Conservation (phyloP, 495 filamentous ascomycete genomes). For the Neurospora africana region DNA sequence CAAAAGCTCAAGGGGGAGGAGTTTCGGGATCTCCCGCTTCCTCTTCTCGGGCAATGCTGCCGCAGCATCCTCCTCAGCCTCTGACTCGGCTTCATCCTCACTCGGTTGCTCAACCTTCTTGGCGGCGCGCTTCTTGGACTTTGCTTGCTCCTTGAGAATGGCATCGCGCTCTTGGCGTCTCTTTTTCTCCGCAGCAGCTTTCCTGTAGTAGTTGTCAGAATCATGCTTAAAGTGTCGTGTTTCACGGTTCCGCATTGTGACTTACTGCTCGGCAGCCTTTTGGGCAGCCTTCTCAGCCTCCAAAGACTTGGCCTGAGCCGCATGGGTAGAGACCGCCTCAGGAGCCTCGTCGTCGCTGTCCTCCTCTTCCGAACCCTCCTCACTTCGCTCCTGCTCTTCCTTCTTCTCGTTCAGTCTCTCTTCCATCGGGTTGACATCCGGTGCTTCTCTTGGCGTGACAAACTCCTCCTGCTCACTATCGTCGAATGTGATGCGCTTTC, state of each 20-base stretch:
- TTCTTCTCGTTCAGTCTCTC: neutral
- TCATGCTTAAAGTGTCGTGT: neutral
- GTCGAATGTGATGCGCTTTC: slow-evolving; percentile 20
- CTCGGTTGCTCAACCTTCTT: neutral
- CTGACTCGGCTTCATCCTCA: slow-evolving; percentile 8
- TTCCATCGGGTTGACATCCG: slow-evolving; percentile 16
- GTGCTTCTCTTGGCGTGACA: slow-evolving; percentile 23
- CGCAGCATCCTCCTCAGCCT: slow-evolving; percentile 10
- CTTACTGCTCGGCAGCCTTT: slow-evolving; percentile 34
- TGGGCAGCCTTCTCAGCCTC: slow-evolving; percentile 27
- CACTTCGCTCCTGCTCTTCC: slow-evolving; percentile 1
- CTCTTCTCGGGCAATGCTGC: slow-evolving; percentile 11
- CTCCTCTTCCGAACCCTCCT: slow-evolving; percentile 20
- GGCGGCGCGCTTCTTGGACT: slow-evolving; percentile 25
- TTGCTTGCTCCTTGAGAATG: slow-evolving; percentile 35
- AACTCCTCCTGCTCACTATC: slow-evolving; percentile 23
- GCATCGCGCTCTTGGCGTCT: slow-evolving; percentile 37
- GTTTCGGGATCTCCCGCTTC: slow-evolving; percentile 25
- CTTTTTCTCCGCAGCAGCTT: slow-evolving; percentile 30
- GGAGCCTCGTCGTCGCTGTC: slow-evolving; percentile 34
- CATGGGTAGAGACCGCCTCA: slow-evolving; percentile 34
- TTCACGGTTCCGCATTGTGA: neutral
- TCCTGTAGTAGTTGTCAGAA: slow-evolving; percentile 17
- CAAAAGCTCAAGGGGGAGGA: slow-evolving; percentile 36
- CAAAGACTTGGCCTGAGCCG: slow-evolving; percentile 22